Evolutionary conservation across 2,329 filamentous ascomycete genomes (phyloP), one percentile per base, ranked within the genome.

Genomic region (Aspergillus pseudoviridinutans): DNA sequence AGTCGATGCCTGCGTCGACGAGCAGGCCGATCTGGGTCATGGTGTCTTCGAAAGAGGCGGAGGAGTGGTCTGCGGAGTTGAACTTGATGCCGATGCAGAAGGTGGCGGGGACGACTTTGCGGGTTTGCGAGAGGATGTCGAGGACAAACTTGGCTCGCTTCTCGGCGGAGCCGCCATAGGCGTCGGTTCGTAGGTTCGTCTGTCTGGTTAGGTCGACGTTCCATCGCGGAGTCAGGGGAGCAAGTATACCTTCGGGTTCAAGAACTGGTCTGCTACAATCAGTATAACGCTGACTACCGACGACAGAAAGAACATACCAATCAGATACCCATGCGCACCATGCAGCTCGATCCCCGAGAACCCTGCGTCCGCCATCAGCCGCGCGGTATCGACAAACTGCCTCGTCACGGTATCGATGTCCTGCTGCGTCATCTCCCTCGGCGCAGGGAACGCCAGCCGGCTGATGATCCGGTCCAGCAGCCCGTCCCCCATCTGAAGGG

Each of bases 21-120:
- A 76, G 4, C 74, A 82, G 42, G 76, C 78, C 4, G 9, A 87
- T 75, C 66, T 89, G 86, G 56, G 83, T 79, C 42, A 89, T 72
- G 38, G 79, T 82, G 12, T 85, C 84, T 9, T 79, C 70, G 22
- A 71, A 70, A n/a, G 62, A 67, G 14, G 60, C 29, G 17, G 70
- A 69, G 61, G 62, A 68, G 63, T 80, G 76, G 56, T 83, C 80
- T 2, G 75, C 80, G 0, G 76, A 79, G 65, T 83, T 83, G 49
- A 82, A 66, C 64, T 83, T 83, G 51, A 82, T 76, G 38, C 76
- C 74, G 44, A 83, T 66, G 58, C 72, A 75, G 64, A 80, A 82
- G 1, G 69, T 71, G 1, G 71, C 24, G 0, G 78, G 76, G 5
- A 78, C 77, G 3, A 68, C 71, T 53, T 70, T 68, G 51, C 79